Evolutionary conservation across 129 eudicot species (phyloP), one percentile per base, ranked within the genome.

Genomic region (Tanacetum coccineum): DNA sequence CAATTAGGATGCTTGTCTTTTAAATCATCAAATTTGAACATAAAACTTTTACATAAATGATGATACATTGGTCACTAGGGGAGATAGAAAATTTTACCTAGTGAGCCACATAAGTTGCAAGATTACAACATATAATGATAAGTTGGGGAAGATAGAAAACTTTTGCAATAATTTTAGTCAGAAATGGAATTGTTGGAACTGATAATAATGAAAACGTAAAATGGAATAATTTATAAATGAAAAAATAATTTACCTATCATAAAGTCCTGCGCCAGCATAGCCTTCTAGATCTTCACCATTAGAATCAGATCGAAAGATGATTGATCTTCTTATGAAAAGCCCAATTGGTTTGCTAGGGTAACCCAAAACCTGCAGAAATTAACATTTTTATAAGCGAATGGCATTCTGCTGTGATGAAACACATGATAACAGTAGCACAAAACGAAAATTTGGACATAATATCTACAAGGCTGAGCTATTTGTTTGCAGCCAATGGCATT

Each of bases 281-380:
- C 98, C 98, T 80, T 91, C 98, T 21, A 91, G 79, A 80, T 91
- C 98, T 78, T 91, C 98, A 55, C 98, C 98, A 62, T 91, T 91
- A 66, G 98, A 91, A 81, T 91, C 98, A 67, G 98, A 91, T 74
- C 98, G 79, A 80, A 91, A 91, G 71, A 91, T 91, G 32, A 91
- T 88, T 44, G 98, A 91, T 57, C 88, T 85, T 55, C 70, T 75
- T 66, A 91, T 88, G 66, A 87, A 91, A 69, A 91, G 98, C 20
- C 98, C 98, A 48, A 91, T 81, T 9, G 98, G 96, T 81, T 91
- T 91, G 84, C 98, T 91, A n/a, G 96, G 96, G 82, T 91, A 91
- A 60, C 98, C 98, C 82, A 88, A 75, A 49, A 91, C 82, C 97
- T 91, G 81, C 20, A 80, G 9, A 74, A 53, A 25, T 42, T 25